Evolutionary conservation across 768 basidiomycete species (phyloP), one percentile per base, ranked within the genome.

Genomic region (Tricholoma saponaceum): DNA sequence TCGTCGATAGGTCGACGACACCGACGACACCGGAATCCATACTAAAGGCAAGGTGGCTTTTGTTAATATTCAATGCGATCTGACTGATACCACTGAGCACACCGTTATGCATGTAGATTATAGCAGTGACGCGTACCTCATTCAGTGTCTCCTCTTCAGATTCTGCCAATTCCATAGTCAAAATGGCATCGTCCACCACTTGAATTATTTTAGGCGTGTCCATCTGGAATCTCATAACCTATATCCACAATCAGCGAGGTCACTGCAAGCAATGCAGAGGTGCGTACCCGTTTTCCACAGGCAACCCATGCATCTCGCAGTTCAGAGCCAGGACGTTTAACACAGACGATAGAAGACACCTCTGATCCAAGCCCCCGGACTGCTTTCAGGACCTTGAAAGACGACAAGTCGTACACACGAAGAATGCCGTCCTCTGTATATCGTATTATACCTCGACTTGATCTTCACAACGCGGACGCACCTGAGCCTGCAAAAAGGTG

Each of bases 21-120:
- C 90, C 90, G 12, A 90, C 86, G 14, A 65, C 61, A 0, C 91
- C 91, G 18, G 81, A 80, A 69, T 93, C 92, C 28, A 80, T 78
- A 58, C 83, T 82, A 68, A 89, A 91, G 4, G 87, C 89, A 43
- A 92, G 62, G 68, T 82, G 64, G 63, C 76, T 75, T 67, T 79
- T 77, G 60, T 81, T 80, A 26, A 67, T 61, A 70, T 83, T 86
- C 62, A 90, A 64, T 58, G 77, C 76, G 66, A 92, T 81, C 90
- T 92, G 70, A 68, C 75, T 80, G 70, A 75, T 67, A 65, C 63
- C 67, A 66, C 60, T 77, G 58, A 74, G 63, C 51, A 51, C 30
- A 22, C 44, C 23, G 33, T 54, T 26, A 37, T 7, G 47, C 14
- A n/a, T 53, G 39, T 39, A 52, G 39, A 58, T 47, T 54, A 13